Evolutionary conservation across 2,329 filamentous ascomycete genomes (phyloP).

Genomic region (Paecilomyces variotii): DNA sequence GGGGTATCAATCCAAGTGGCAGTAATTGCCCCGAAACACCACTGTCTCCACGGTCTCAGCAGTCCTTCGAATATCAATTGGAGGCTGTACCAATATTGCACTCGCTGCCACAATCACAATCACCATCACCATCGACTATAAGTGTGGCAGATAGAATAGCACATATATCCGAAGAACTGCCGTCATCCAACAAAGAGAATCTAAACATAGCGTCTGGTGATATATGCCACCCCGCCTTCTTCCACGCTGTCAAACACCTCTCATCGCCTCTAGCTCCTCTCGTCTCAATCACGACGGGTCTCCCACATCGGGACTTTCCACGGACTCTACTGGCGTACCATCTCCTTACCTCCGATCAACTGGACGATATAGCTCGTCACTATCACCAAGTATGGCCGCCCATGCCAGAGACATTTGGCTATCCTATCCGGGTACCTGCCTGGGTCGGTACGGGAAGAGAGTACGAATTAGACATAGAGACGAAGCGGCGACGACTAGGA

Average conservation of each 20-base stretch:
- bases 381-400: slow-evolving; percentile 37
- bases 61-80: not conserved
- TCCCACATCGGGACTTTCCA: slow-evolving; percentile 32
- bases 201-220: not conserved
- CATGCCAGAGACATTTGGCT: slow-evolving; percentile 19
- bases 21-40: not conserved
- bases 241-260: slow-evolving; percentile 19
- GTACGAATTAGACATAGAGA: slow-evolving; percentile 21
- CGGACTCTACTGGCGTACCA: slow-evolving; percentile 30
- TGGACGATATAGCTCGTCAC: slow-evolving; percentile 33
- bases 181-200: not conserved
- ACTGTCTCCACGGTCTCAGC: not conserved
- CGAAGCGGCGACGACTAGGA: slow-evolving; percentile 34
- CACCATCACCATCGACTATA: not conserved
- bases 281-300: slow-evolving; percentile 27
- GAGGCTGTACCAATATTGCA: not conserved
- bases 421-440: slow-evolving; percentile 24
- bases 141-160: not conserved
- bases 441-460: slow-evolving; percentile 21
- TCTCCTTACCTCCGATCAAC: slow-evolving; percentile 31
- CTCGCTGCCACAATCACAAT: not conserved
- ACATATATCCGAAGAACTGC: not conserved
- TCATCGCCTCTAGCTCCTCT: slow-evolving; percentile 25
- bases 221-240: slow-evolving; percentile 6
- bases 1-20: not conserved